Evolutionary conservation across 2,329 filamentous ascomycete species (phyloP).

Genomic region (Stagonosporopsis vannaccii): DNA sequence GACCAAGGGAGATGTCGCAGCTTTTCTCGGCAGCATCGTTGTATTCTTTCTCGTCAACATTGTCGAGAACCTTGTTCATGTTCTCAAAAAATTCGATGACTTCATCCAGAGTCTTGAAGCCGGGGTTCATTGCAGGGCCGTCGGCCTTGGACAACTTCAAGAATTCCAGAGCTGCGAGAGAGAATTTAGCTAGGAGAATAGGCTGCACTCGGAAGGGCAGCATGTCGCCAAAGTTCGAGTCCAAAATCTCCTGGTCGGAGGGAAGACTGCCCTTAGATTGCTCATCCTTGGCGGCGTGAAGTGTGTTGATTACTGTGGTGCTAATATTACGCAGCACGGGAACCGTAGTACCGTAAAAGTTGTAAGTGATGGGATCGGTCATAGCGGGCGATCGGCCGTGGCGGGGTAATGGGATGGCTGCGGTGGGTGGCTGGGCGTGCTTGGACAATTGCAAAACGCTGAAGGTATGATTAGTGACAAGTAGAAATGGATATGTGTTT

Average conservation of each 20-base stretch:
- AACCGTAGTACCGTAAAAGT: conserved; percentile 28
- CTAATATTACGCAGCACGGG: conserved; percentile 21
- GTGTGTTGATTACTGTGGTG: conserved; percentile 23
- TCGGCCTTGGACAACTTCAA: conserved; percentile 17
- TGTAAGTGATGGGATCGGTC: conserved; percentile 25
- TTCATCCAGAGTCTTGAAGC: conserved; percentile 26
- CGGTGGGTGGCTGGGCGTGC: neutral
- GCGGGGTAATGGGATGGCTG: neutral
- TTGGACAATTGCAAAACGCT: neutral
- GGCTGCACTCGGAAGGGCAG: conserved; percentile 32
- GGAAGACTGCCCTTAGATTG: conserved; percentile 20
- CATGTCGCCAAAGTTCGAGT: conserved; percentile 28
- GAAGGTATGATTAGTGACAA: neutral
- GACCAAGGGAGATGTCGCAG: conserved; percentile 18
- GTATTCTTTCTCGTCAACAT: conserved; percentile 27
- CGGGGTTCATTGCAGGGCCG: conserved; percentile 14
- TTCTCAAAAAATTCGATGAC: conserved; percentile 31
- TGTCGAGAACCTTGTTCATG: conserved; percentile 19
- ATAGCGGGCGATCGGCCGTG: conserved; percentile 19
- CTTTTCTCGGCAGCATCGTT: conserved; percentile 28
- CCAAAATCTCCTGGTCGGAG: conserved; percentile 27
- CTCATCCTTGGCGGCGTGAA: conserved; percentile 28
- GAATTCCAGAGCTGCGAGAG: conserved; percentile 11
- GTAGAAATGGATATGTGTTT: too few species aligned
- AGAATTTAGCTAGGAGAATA: conserved; percentile 26